Evolutionary conservation across 441 rosid species (phyloP).

Genomic region (Gossypium schwendimanii): DNA sequence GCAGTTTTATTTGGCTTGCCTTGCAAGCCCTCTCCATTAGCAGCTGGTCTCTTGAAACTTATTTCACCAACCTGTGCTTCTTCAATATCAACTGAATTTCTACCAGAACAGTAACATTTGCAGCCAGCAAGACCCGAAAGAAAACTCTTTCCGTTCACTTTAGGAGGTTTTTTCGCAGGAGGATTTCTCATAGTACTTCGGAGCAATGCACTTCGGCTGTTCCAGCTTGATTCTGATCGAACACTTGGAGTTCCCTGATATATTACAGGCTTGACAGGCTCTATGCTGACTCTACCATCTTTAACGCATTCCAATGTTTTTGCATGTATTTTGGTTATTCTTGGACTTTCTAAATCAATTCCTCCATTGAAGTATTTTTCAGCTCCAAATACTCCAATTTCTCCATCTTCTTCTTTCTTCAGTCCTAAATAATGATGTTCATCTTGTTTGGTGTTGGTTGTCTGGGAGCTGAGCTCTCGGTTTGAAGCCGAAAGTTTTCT

Average conservation of each 20-base stretch:
- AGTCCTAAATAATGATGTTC: conserved; percentile 13
- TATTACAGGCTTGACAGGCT: conserved; percentile 17
- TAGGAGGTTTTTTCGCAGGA: conserved; percentile 20
- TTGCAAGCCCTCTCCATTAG: conserved; percentile 21
- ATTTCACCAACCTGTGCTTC: conserved; percentile 29
- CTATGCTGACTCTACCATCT: conserved; percentile 17
- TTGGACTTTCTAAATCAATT: conserved; percentile 43
- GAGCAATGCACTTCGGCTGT: conserved; percentile 63
- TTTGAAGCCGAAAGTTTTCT: conserved; percentile 26
- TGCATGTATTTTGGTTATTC: conserved; percentile 24
- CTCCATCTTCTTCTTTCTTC: conserved; percentile 49
- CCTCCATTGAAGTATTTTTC: conserved; percentile 75
- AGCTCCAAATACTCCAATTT: conserved; percentile 76
- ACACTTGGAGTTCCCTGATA: conserved; percentile 47
- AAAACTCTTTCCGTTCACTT: conserved; percentile 39
- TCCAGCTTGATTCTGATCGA: conserved; percentile 62
- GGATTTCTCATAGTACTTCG: conserved; percentile 25
- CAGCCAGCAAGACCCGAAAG: conserved; percentile 46
- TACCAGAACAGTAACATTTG: conserved; percentile 57
- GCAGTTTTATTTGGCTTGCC: conserved; percentile 6
- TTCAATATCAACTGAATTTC: conserved; percentile 45
- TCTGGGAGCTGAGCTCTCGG: conserved; percentile 16
- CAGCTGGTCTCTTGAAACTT: conserved; percentile 32
- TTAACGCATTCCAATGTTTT: conserved; percentile 20
- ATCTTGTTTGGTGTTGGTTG: conserved; percentile 15